A percentile compares a stretch with the other conserved stretches of the same genome.
Conservation (phyloP, 2,329 filamentous ascomycete species). For the Drechslerella dactyloides region DNA sequence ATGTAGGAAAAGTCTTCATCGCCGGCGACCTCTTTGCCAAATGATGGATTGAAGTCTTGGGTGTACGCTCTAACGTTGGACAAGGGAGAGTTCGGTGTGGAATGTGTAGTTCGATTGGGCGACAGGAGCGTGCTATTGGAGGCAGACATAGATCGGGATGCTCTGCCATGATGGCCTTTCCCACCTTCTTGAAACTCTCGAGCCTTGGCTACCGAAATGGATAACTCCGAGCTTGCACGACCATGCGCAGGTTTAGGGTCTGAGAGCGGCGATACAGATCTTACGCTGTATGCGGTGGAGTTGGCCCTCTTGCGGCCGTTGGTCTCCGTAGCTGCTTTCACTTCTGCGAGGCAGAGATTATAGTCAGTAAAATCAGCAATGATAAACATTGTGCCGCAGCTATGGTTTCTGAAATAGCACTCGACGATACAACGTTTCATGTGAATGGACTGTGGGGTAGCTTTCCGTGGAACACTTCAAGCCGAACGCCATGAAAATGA, state of each 20-base stretch:
- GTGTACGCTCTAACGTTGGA: slow-evolving; percentile 43
- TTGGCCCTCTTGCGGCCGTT: slow-evolving; percentile 65
- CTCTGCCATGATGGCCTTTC: slow-evolving; percentile 36
- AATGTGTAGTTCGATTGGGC: slow-evolving; percentile 26
- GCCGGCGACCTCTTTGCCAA: slow-evolving; percentile 24
- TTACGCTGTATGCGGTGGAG: slow-evolving; percentile 61
- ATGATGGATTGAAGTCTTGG: slow-evolving; percentile 49
- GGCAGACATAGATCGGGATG: slow-evolving; percentile 33
- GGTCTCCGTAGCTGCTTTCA: slow-evolving; percentile 45
- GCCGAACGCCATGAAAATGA: slow-evolving; percentile 7
- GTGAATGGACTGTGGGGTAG: neutral
- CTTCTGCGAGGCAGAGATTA: slow-evolving; percentile 50
- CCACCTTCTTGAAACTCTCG: slow-evolving; percentile 29
- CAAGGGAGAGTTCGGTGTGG: slow-evolving; percentile 40
- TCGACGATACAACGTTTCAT: slow-evolving; percentile 19
- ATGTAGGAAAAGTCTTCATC: slow-evolving; percentile 42
- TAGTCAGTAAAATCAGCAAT: slow-evolving; percentile 50
- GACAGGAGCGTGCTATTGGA: slow-evolving; percentile 33
- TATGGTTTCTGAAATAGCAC: neutral
- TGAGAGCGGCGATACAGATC: slow-evolving; percentile 64
- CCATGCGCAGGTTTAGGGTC: slow-evolving; percentile 61
- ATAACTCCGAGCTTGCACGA: slow-evolving; percentile 74
- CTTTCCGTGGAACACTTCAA: slow-evolving; percentile 17
- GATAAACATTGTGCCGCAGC: slow-evolving; percentile 33
- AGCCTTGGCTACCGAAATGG: slow-evolving; percentile 58